These are phyloP conservation scores for Aspergillus campestris DNA, from an alignment of 495 filamentous ascomycete species.

Conservation along the genomic window DNA sequence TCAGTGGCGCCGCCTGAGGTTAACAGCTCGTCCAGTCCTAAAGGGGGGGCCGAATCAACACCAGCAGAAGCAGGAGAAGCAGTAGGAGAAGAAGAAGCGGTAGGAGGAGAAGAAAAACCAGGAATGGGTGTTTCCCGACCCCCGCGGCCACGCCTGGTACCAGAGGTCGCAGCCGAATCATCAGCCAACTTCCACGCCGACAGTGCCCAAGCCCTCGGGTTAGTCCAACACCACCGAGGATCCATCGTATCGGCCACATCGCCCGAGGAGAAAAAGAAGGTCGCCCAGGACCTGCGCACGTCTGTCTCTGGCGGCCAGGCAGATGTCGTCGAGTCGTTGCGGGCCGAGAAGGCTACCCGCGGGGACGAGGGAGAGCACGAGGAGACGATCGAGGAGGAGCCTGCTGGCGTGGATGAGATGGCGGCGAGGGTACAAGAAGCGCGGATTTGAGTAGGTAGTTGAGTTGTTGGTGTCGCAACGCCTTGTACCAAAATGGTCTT, in stretches of 20 bases:
- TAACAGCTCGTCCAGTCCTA: too few relatives aligned
- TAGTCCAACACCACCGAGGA: constrained; percentile 37
- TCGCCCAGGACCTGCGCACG: constrained; percentile 29
- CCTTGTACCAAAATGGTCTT: too few relatives aligned
- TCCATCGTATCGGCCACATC: constrained; percentile 32
- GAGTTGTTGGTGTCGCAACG: too few relatives aligned
- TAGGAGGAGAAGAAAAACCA: constrained; percentile 12
- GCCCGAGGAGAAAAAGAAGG: constrained; percentile 29
- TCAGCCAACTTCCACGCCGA: constrained; percentile 38
- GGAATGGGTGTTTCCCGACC: constrained; percentile 25
- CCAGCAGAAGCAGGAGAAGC: too few relatives aligned
- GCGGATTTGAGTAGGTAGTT: not conserved
- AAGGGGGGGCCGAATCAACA: too few relatives aligned
- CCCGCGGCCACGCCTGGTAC: constrained; percentile 30
- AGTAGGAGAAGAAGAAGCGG: not conserved
- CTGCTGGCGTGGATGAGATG: constrained; percentile 10
- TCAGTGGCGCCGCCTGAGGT: too few relatives aligned
- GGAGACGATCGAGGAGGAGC: constrained; percentile 24
- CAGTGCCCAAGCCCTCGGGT: constrained; percentile 30
- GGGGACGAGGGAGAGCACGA: constrained; percentile 8
- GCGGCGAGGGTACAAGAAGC: constrained; percentile 3
- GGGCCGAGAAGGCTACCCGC: constrained; percentile 14
- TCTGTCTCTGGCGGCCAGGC: constrained; percentile 26
- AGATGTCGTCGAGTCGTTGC: constrained; percentile 17
- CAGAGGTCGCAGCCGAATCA: constrained; percentile 36